Conservation (phyloP, 805 yeast genomes). For the Yamadazyma sp. region DNA sequence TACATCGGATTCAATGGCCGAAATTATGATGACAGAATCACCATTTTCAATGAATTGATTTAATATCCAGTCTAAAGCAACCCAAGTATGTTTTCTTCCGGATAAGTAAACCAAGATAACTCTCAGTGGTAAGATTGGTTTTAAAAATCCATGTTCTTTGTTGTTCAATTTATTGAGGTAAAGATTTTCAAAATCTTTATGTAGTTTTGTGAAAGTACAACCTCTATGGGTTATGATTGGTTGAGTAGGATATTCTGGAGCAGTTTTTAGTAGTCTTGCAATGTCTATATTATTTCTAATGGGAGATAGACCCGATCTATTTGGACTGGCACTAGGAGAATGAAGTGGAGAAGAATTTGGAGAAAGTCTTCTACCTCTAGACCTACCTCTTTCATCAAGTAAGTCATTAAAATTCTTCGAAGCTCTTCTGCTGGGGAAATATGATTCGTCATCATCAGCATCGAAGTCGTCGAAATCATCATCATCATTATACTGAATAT, state of each 20-base stretch:
- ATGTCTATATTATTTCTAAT: constrained; percentile 14
- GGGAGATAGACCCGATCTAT: constrained; percentile 15
- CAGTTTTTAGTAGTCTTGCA: constrained; percentile 4
- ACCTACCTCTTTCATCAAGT: constrained; percentile 12
- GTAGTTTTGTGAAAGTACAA: constrained; percentile 45
- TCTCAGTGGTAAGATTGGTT: constrained; percentile 49
- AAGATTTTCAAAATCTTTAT: constrained; percentile 45
- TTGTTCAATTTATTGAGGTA: constrained; percentile 36
- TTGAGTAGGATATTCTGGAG: constrained; percentile 33
- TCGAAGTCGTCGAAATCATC: constrained; percentile 17
- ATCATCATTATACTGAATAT: constrained; percentile 27
- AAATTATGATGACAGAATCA: constrained; percentile 61
- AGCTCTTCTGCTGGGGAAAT: not conserved
- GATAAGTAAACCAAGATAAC: constrained; percentile 61
- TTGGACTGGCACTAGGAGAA: constrained; percentile 20
- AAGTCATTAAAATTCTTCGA: not conserved
- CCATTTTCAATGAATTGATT: constrained; percentile 55
- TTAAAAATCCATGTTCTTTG: constrained; percentile 9
- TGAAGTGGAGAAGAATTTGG: constrained; percentile 14
- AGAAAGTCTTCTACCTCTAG: constrained; percentile 6
- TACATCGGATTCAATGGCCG: constrained; percentile 40
- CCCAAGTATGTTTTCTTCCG: constrained; percentile 81
- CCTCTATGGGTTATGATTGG: constrained; percentile 42
- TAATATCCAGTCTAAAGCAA: constrained; percentile 69
- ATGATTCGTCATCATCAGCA: constrained; percentile 11